Evolutionary conservation across 331 rosid species (phyloP), one percentile per base, ranked within the genome.

Genomic region (Stylosanthes scabra): DNA sequence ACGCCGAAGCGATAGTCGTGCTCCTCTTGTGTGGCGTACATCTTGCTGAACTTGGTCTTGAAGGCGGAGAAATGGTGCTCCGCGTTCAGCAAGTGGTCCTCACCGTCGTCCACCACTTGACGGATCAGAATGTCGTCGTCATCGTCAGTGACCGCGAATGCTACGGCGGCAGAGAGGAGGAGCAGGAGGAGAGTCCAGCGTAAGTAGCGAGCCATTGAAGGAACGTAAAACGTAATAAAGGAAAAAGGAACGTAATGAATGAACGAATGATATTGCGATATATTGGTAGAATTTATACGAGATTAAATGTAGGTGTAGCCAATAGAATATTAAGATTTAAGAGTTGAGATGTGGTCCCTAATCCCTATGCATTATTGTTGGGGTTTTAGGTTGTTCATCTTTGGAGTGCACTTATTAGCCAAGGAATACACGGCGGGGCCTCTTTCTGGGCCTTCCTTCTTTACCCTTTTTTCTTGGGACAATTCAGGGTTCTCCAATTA

Each of bases 1-100:
- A 93, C 62, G 13, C 83, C 71, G 78, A 93, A 84, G 39, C 97
- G 81, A 76, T 81, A 68, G 70, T 87, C 90, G 86, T 90, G 96
- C 85, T 93, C 98, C 75, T 84, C 93, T 9, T 40, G 57, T 1
- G 78, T 81, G 10, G 84, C 84, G 66, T 93, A 90, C 37, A 74
- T 60, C 82, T 85, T 93, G 39, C 83, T 89, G 71, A 81, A 90
- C 63, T 80, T 78, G 29, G 80, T 67, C 84, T 89, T 90, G 90
- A 89, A 93, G 86, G 42, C 67, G 57, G 91, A 63, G 83, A 93
- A 93, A 72, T 86, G 96, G 65, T 60, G 86, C 77, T 83, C 96
- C 0, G 93, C 90, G 75, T 79, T 78, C 54, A 86, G 91, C 57
- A 87, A 56, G 34, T 44, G 82, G 39, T 90, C 86, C 4, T 83